Evolutionary conservation across 2,329 filamentous ascomycete genomes (phyloP).

Genomic region (Colletotrichum endophyticum): DNA sequence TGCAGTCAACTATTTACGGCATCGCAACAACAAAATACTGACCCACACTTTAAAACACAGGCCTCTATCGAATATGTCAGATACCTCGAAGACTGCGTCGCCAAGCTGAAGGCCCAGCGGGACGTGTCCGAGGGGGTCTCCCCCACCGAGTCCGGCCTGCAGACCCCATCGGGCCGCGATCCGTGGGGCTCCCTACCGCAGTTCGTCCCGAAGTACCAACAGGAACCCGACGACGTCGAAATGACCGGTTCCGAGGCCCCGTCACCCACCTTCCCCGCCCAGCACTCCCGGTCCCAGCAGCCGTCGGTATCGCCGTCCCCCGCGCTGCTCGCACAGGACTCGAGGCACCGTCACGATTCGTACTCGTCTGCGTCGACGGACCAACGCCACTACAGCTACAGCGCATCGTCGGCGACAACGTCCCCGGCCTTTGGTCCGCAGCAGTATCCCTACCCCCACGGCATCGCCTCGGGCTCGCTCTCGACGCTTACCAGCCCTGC

Average conservation of each 20-base stretch:
- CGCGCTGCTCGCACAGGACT: conserved; percentile 51
- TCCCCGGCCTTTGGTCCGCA: conserved; percentile 65
- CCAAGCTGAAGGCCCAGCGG: conserved; percentile 73
- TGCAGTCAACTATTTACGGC: conserved; percentile 15
- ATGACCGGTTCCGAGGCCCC: conserved; percentile 58
- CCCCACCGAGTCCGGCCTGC: conserved; percentile 30
- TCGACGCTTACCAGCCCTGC: conserved; percentile 65
- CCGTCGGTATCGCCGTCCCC: conserved; percentile 63
- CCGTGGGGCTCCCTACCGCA: conserved; percentile 28
- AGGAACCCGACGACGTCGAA: conserved; percentile 58
- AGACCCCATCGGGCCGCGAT: conserved; percentile 30
- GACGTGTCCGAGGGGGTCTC: conserved; percentile 30
- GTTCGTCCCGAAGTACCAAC: conserved; percentile 41
- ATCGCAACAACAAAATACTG: background rate
- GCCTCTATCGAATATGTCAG: conserved; percentile 96
- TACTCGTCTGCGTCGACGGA: conserved; percentile 57
- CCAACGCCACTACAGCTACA: conserved; percentile 55
- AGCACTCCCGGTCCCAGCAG: conserved; percentile 37
- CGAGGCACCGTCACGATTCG: conserved; percentile 51
- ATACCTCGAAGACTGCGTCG: conserved; percentile 89
- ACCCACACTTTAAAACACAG: conserved; percentile 50
- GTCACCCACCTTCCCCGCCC: conserved; percentile 50
- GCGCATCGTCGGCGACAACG: conserved; percentile 48
- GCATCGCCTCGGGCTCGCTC: conserved; percentile 42
- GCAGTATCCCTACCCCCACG: conserved; percentile 43